Base-by-base conservation (phyloP, 805 yeast species). In the Grigorovia yakushimaensis region DNA sequence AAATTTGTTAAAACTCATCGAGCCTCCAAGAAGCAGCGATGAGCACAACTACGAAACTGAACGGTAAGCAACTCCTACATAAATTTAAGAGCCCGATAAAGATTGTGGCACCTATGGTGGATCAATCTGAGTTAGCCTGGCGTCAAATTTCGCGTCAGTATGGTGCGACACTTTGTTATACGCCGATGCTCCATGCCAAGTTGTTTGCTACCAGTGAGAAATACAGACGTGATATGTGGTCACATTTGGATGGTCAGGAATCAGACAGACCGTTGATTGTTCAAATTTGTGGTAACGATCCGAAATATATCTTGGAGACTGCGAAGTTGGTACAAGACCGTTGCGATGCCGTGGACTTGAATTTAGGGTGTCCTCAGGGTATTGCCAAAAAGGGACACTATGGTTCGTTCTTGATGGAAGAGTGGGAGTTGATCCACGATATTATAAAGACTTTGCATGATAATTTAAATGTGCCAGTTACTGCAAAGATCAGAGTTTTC, bases 61-160 rank as follows among this genome's bases (percentile, higher is more conserved):
- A 64, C 17, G 97, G 97, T 1, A 72, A 94, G 50, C 79, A 76
- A 43, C 73, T 93, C 1, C 91, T 69, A 61, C 74, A 84, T 41
- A 66, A 76, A 13, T 70, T 91, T 15, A 93, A 93, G 0, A 58
- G 67, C 20, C 98, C 98, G 2, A 77, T 72, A 44, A 86, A 84
- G 53, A 82, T 93, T 22, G 93, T 93, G 19, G 98, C 98, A 3
- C 99, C 99, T 1, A 91, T 93, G 97, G 99, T 93, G 18, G 99
- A 93, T 64, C 97, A 88, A 55, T 81, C 91, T 3, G 99, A 93
- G 60, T 73, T 93, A 18, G 98, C 95, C 1, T 93, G 98, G 98
- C 73, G 99, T 53, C 75, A 86, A 17, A 69, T 93, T 15, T 84
- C 95, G 3, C 74, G 98, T 47, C 72, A 75, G 49, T 83, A 89